Base-by-base conservation (phyloP, 495 filamentous ascomycete genomes). In the Aspergillus conjunctus region DNA sequence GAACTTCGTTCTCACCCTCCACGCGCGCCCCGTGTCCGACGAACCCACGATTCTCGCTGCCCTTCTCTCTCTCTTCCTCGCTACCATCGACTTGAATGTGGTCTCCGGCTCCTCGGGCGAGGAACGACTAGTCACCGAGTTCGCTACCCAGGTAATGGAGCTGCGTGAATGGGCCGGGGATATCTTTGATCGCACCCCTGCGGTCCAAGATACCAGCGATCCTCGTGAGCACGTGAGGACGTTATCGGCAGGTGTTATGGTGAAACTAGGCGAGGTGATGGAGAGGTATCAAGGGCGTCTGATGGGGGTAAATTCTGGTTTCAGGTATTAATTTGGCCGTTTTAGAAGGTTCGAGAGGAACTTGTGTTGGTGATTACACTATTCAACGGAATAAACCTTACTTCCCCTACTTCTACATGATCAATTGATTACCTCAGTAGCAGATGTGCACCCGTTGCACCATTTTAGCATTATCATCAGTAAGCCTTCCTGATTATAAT, bases 41-140 rank as follows among this genome's bases (percentile, higher is more conserved):
- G 89, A 94, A 37, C 72, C 85, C 3, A 71, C 72, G 0, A 79
- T 97, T 12, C 82, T 90, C 9, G 83, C 90, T 45, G 89, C 91
- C 0, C 73, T 96, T 44, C 75, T 98, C 12, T 90, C 94, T 52
- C 83, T 85, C 3, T 85, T 97, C 54, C 75, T 97, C 32, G 88
- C 88, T n/a, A 58, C 96, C 21, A 73, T 98, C 11, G 91, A 96
- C 56, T 78, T 96, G n/a, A 96, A 96, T 58, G 73, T 77, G 39
- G 75, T 66, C 20, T 77, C 76, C 59, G 76, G 79, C 49, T 80
- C 81, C 7, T 69, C 89, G 9, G 87, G 82, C 30, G 83, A 85
- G 58, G 83, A 86, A 59, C 82, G 85, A 37, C 89, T 93, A 69
- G 89, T 92, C 49, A 83, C 73, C 0, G 76, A 80, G 39, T 72